phyloP scores from a whole-genome alignment of 805 yeast genomes.

The Wickerhamiella sorbophila region DNA sequence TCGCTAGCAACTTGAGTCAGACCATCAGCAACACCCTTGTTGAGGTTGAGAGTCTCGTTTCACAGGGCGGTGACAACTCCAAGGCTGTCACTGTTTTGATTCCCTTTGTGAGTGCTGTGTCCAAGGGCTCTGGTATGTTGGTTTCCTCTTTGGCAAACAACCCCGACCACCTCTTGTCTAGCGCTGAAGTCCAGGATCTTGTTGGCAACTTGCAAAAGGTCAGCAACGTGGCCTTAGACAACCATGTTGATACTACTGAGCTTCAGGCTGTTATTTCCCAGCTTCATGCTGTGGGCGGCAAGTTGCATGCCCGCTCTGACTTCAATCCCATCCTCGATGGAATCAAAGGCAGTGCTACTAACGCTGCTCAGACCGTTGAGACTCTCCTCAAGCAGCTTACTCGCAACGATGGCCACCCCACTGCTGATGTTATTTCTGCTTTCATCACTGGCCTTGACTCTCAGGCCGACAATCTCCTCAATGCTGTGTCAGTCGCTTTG shows the following conservation, averaged over 20 bases:
- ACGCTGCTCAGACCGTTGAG: slow-evolving; percentile 14
- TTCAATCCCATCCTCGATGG: slow-evolving; percentile 6
- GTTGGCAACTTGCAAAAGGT: slow-evolving; percentile 9
- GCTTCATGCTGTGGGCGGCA: not conserved
- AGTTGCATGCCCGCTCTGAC: not conserved
- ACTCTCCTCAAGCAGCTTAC: slow-evolving; percentile 11
- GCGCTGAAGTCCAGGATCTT: slow-evolving; percentile 12
- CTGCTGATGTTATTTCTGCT: slow-evolving; percentile 10
- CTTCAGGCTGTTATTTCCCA: slow-evolving; percentile 1
- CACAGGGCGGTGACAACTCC: too few species aligned
- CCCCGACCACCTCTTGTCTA: slow-evolving; percentile 8
- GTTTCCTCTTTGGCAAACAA: slow-evolving; percentile 12
- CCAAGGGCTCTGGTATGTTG: slow-evolving; percentile 17
- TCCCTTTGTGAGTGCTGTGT: slow-evolving; percentile 18
- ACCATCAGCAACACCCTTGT: not conserved
- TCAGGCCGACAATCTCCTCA: slow-evolving; percentile 21
- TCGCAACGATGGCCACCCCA: slow-evolving; percentile 8
- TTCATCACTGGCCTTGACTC: slow-evolving; percentile 23
- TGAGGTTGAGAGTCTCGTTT: not conserved
- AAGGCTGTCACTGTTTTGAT: slow-evolving; percentile 12
- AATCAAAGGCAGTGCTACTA: slow-evolving; percentile 12
- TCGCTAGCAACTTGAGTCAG: not conserved
- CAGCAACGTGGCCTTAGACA: slow-evolving; percentile 11
- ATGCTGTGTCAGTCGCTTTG: slow-evolving; percentile 11
- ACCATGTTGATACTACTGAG: slow-evolving; percentile 7